Evolutionary conservation across 495 filamentous ascomycete species (phyloP).

Genomic region (Lindgomyces ingoldianus): DNA sequence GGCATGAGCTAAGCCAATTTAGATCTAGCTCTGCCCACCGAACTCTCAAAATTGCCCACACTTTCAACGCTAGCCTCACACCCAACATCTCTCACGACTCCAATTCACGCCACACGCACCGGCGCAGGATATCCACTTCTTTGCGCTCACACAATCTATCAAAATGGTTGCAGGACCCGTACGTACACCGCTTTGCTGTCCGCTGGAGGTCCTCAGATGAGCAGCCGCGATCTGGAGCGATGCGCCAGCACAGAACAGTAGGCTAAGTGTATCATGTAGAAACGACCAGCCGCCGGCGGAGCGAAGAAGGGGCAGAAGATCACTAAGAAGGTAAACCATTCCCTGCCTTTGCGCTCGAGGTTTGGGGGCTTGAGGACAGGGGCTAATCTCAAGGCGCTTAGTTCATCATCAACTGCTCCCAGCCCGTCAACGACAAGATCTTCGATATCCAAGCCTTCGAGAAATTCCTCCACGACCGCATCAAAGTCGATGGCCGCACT

Average conservation of each 20-base stretch:
- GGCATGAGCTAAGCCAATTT: background rate
- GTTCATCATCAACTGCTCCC: constrained; percentile 98
- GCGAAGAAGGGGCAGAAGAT: constrained; percentile 66
- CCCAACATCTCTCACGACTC: background rate
- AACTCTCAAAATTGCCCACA: constrained; percentile 11
- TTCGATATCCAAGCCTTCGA: constrained; percentile 98
- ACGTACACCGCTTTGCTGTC: constrained; percentile 94
- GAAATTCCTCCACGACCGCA: constrained; percentile 99
- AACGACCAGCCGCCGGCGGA: constrained; percentile 53
- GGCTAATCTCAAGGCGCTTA: constrained; percentile 40
- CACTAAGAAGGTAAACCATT: constrained; percentile 62
- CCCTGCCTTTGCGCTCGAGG: background rate
- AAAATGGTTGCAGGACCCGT: constrained; percentile 68
- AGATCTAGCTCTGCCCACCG: constrained; percentile 13
- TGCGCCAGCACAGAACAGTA: constrained; percentile 70
- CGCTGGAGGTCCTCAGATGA: constrained; percentile 31
- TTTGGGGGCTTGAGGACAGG: background rate
- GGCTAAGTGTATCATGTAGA: constrained; percentile 77
- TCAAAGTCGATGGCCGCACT: constrained; percentile 98
- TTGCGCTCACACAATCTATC: constrained; percentile 54
- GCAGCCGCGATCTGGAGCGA: constrained; percentile 21
- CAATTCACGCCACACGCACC: constrained; percentile 17
- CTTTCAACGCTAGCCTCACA: background rate
- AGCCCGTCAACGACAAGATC: constrained; percentile 98
- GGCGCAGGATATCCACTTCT: constrained; percentile 64